Evolutionary conservation across 306 rosid genomes (phyloP), one percentile per base, ranked within the genome.

Genomic region (Castanea mollissima): DNA sequence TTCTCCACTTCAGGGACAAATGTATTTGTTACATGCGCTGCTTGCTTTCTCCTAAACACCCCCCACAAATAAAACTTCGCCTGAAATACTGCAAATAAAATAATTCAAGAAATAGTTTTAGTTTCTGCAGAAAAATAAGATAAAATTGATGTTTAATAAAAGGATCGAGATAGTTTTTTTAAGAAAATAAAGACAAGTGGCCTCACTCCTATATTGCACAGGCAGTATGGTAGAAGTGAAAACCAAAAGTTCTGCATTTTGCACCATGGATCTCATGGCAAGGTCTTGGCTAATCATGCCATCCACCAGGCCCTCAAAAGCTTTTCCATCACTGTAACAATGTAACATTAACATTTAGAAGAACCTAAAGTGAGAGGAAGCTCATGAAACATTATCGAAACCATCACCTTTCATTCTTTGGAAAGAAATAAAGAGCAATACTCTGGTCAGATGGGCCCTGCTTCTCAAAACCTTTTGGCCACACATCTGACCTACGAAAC

Each of bases 1-100:
- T 29, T 71, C 75, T 78, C 85, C 73, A 74, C 81, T 77, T 21
- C 23, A 46, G 71, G 69, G 55, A 35, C 84, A 41, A 18, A 80
- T 58, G 25, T 51, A 74, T 69, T 83, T 71, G 64, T 73, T 49
- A 34, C 16, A 5, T 56, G 38, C 15, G 77, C 77, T 80, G 77
- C 25, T 82, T 83, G 81, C 83, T 74, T 89, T 57, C 70, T 71
- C 80, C 88, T 90, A 78, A 91, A 94, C 51, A 86, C 93, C 2
- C 99, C 99, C 97, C 97, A 94, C 76, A 94, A 82, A 76, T 91
- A 94, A 49, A 85, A 78, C 81, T 89, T 94, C 1, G 78, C 16
- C 58, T 82, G 89, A 85, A 91, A 86, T 81, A 85, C 99, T 92
- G 92, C 81, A 88, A 79, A 78, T 58, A 79, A 25, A 80, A 27